Percentiles rank a stretch among this genome's conserved stretches.
These are phyloP conservation scores for Periglandula ipomoeae DNA, from an alignment of 2,329 filamentous ascomycete genomes.

Conservation along the genomic window DNA sequence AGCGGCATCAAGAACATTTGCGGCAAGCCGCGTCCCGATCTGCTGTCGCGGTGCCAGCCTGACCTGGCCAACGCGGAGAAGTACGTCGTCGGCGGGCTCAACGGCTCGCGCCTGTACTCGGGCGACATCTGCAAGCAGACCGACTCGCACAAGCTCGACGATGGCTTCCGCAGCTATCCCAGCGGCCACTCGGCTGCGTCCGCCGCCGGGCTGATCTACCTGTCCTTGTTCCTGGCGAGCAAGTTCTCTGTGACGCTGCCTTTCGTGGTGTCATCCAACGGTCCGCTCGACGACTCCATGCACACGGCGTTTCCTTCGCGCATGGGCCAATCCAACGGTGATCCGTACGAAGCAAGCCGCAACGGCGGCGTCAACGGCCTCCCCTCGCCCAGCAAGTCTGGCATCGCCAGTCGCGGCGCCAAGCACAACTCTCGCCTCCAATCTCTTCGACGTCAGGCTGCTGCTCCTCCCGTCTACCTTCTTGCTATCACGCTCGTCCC, in stretches of 20 bases:
- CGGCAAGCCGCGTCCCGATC: conserved; percentile 67
- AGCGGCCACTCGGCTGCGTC: conserved; percentile 52
- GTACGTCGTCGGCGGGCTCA: conserved; percentile 55
- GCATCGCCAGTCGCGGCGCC: conserved; percentile 13
- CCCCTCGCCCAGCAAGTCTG: conserved; percentile 11
- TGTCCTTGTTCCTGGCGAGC: conserved; percentile 77
- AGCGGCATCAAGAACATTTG: conserved; percentile 75
- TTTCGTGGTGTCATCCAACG: conserved; percentile 46
- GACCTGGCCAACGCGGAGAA: conserved; percentile 54
- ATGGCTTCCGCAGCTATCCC: conserved; percentile 75
- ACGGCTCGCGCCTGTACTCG: conserved; percentile 61
- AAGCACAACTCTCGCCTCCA: conserved; percentile 24
- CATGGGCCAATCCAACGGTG: conserved; percentile 35
- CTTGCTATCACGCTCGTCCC: conserved; percentile 62
- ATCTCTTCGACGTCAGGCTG: conserved; percentile 56
- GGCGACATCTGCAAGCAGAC: conserved; percentile 64
- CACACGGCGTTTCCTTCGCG: conserved; percentile 71
- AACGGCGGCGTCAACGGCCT: conserved; percentile 4
- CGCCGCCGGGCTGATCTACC: conserved; percentile 73
- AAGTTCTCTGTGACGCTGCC: conserved; percentile 71
- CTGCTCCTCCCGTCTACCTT: conserved; percentile 74
- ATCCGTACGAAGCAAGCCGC: conserved; percentile 25
- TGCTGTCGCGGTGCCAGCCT: conserved; percentile 71
- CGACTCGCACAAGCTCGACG: conserved; percentile 52
- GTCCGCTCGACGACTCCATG: conserved; percentile 31